Evolutionary conservation across 179 eudicot genomes (phyloP).

Genomic region (Actinidia polygama): DNA sequence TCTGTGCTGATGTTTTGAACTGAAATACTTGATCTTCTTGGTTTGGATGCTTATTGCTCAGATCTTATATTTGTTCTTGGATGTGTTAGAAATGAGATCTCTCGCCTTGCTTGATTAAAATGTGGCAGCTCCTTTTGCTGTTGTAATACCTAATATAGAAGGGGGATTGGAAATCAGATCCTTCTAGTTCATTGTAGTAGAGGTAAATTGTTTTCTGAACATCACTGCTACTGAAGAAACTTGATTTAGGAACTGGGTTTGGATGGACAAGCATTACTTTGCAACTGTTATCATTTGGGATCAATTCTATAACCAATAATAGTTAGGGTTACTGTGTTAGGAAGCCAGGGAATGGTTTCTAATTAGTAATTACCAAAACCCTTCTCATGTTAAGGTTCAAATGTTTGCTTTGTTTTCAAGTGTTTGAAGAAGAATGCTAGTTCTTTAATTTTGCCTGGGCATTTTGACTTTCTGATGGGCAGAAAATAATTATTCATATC

Average conservation of each 20-base stretch:
- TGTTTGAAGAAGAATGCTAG: background rate
- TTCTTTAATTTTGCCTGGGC: background rate
- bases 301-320: background rate
- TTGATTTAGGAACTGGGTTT: background rate
- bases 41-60: background rate
- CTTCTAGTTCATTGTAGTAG: background rate
- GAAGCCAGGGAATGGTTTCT: background rate
- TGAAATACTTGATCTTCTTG: background rate
- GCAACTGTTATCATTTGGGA: too few species aligned
- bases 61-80: background rate
- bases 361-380: background rate
- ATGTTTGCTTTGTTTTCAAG: background rate
- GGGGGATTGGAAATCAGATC: background rate
- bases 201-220: background rate
- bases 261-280: background rate
- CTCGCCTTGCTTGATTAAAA: background rate
- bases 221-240: background rate
- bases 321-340: background rate
- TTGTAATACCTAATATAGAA: too few species aligned
- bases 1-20: background rate
- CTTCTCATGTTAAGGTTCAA: background rate
- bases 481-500: background rate
- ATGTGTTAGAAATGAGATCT: background rate
- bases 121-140: background rate
- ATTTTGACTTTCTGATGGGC: background rate